phyloP scores from a whole-genome alignment of 2,329 filamentous ascomycete species.

The Pestalotiopsis sp. region DNA sequence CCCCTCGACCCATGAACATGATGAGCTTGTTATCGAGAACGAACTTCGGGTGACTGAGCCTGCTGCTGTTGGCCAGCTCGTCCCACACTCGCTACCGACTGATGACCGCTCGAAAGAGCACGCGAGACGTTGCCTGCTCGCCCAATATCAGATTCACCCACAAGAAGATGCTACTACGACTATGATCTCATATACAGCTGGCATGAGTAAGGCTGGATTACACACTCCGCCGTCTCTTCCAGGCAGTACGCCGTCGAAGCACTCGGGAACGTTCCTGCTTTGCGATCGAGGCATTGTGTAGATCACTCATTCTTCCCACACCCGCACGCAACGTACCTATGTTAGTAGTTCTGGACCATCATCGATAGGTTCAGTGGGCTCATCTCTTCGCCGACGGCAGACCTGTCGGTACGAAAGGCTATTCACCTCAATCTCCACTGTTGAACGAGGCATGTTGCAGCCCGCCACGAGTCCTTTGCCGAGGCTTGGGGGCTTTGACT shows the following conservation, averaged over 20 bases:
- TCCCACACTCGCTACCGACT: neutral
- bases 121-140: neutral
- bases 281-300: neutral
- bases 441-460: neutral
- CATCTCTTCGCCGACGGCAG: neutral
- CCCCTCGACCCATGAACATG: neutral
- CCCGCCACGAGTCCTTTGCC: slow-evolving; percentile 1
- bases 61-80: neutral
- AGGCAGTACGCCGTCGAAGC: neutral
- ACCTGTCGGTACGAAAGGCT: neutral
- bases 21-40: neutral
- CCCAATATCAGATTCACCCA: neutral
- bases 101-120: neutral
- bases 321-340: neutral
- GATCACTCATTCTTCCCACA: neutral
- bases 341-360: neutral
- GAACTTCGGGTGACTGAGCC: neutral
- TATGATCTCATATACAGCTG: neutral
- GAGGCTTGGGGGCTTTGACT: neutral
- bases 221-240: neutral
- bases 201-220: neutral
- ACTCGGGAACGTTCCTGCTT: slow-evolving; percentile 1
- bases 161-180: neutral
- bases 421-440: neutral
- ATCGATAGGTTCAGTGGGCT: neutral